Base-by-base conservation (phyloP, 1,284 basidiomycete genomes). In the Ganoderma sp. region DNA sequence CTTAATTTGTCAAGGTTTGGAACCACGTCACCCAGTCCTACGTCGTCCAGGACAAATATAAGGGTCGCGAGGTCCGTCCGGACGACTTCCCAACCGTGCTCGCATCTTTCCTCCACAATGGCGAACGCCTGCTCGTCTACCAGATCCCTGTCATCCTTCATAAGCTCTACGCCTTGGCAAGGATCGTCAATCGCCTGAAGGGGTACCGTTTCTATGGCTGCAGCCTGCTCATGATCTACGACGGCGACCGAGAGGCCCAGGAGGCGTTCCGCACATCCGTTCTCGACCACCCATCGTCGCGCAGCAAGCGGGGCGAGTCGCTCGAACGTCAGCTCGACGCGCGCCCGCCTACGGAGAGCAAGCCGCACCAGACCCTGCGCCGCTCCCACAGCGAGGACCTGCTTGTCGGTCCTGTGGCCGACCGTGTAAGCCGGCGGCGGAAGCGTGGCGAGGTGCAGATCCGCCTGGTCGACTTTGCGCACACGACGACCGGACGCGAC, bases 151-250 rank as follows among this genome's bases (percentile, higher is more conserved):
- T 88, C 65, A 88, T 99, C 68, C 85, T 99, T 62, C 91, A 93
- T 78, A 98, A 99, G 82, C 84, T 99, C 25, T 97, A 97, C 76
- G 90, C 90, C n/a, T 89, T 99, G 48, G 97, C 97, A 25, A 88
- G 90, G 61, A 98, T 99, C 81, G 87, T 99, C 75, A 87, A 90
- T 76, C 88, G 91, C 5, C 83, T 99, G 66, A 91, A 92, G 73
- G 95, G 98, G 10, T 99, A 96, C 81, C 89, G 97, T 45, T 99
- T 99, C 81, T 99, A 99, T 78, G 98, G 98, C 28, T 98, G 97
- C 81, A 97, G 94, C 74, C 86, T 99, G 62, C 88, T 99, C 68
- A 89, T 99, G 77, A 98, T 99, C 79, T 99, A 99, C 79, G 98
- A 99, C 78, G 98, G 98, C 61, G 97, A 99, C 78, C 85, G 84